Evolutionary conservation across 2,329 filamentous ascomycete species (phyloP).

Genomic region (Talaromyces sp.): DNA sequence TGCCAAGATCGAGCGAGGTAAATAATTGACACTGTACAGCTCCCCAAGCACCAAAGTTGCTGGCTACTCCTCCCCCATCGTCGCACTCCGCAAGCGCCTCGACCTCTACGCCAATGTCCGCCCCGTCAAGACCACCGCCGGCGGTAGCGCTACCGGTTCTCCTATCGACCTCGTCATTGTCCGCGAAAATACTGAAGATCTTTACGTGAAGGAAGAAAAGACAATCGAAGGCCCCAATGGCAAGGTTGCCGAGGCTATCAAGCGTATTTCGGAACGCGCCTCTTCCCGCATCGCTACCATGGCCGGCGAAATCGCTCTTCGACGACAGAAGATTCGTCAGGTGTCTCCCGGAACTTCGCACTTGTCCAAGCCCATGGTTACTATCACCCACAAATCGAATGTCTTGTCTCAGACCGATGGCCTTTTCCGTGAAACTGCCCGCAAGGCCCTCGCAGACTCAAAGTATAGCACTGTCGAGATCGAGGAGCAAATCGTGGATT

Average conservation of each 20-base stretch:
- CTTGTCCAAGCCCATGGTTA: slow-evolving; percentile 72
- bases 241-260: slow-evolving; percentile 94
- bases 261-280: slow-evolving; percentile 87
- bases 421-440: slow-evolving; percentile 79
- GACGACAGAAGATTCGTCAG: slow-evolving; percentile 75
- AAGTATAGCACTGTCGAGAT: slow-evolving; percentile 65
- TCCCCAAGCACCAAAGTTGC: slow-evolving; percentile 86
- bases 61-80: slow-evolving; percentile 95
- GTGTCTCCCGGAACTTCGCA: slow-evolving; percentile 44
- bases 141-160: slow-evolving; percentile 37
- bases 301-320: slow-evolving; percentile 89
- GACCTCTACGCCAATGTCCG: slow-evolving; percentile 97
- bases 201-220: slow-evolving; percentile 95
- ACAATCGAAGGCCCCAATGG: slow-evolving; percentile 69
- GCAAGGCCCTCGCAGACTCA: slow-evolving; percentile 64
- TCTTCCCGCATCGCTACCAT: slow-evolving; percentile 84
- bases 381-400: slow-evolving; percentile 98
- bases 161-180: slow-evolving; percentile 97
- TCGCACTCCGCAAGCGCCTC: slow-evolving; percentile 91
- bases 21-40: slow-evolving; percentile 35
- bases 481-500: slow-evolving; percentile 98
- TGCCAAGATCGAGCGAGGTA: too few species aligned
- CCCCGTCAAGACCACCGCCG: slow-evolving; percentile 78
- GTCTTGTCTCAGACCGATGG: slow-evolving; percentile 95
- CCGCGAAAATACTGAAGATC: slow-evolving; percentile 96